Base-by-base conservation (phyloP, 2,329 filamentous ascomycete genomes). In the Hypoxylon sp. region DNA sequence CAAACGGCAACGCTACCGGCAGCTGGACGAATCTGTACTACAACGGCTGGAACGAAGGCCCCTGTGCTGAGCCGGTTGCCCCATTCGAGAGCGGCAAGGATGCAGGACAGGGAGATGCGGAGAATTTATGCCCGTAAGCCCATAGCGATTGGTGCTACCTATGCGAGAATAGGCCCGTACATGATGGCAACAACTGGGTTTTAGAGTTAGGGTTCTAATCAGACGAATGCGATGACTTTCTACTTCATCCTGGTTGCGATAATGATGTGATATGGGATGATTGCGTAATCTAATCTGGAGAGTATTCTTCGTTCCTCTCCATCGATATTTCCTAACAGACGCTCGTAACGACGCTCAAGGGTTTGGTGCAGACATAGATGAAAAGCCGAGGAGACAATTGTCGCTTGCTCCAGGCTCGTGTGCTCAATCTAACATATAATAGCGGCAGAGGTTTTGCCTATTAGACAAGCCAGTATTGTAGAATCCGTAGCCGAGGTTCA, bases 31-130 rank as follows among this genome's bases (percentile, higher is more conserved):
- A 70, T 5, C 59, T 77, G 32, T 77, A 74, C 63, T 76, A 74
- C 56, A 72, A 76, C 25, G 75, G 76, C n/a, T 77, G 76, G 76
- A 77, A 77, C 52, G 63, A 75, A 53, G 76, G 76, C 6, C 70
- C 73, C 25, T 77, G 76, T 55, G 73, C 72, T 9, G 64, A 64
- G 41, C 68, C 74, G 2, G 30, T 60, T n/a, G 68, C 66, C 9
- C 41, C 72, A 5, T 76, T 74, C 28, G 49, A 51, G 25, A 58
- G 52, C 1, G 70, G 72, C 2, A n/a, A 41, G n/a, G 73, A 76
- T 46, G 32, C 60, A 5, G 75, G 75, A 2, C n/a, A 51, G 10
- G 74, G 74, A 0, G 74, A 75, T 14, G 38, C 51, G 19, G 65
- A 61, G 28, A 60, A 34, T 30, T 32, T 72, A n/a, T 74, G 72